These are phyloP conservation scores for Ustilaginoidea virens DNA, from an alignment of 2,329 filamentous ascomycete genomes.

Conservation along the genomic window DNA sequence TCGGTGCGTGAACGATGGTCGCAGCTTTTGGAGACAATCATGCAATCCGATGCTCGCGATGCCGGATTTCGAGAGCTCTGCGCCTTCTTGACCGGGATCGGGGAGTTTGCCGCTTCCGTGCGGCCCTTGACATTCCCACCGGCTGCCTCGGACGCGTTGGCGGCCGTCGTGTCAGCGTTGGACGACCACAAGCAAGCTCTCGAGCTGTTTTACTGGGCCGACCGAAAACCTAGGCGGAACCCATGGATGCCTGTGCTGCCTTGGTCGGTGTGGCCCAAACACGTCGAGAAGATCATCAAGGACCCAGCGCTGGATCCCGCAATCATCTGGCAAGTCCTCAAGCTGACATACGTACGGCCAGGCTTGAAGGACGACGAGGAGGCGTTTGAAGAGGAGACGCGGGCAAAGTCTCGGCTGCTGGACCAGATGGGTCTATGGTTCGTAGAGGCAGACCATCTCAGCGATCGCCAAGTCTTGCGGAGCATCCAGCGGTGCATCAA, in stretches of 20 bases:
- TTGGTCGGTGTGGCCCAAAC: conserved; percentile 18
- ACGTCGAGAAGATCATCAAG: conserved; percentile 17
- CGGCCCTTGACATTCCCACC: conserved; percentile 3
- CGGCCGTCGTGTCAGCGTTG: conserved; percentile 8
- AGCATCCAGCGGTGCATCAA: conserved; percentile 13
- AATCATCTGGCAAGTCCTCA: conserved; percentile 15
- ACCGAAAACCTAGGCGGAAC: conserved; percentile 1
- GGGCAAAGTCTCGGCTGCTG: conserved; percentile 14
- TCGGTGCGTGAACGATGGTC: conserved; percentile 9
- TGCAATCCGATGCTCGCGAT: conserved; percentile 2
- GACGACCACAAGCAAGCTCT: conserved; percentile 13
- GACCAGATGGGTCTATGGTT: conserved; percentile 16
- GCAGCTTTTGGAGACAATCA: conserved; percentile 5
- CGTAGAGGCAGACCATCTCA: conserved; percentile 12
- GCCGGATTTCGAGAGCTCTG: conserved; percentile 6
- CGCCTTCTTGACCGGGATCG: conserved; percentile 5
- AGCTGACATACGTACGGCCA: conserved; percentile 5
- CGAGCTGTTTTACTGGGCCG: conserved; percentile 9
- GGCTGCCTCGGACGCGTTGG: conserved; percentile 5
- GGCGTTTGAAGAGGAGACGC: conserved; percentile 3
- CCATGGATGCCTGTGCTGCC: conserved; percentile 9
- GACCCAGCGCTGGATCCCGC: conserved; percentile 11
- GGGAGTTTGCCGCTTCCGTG: conserved; percentile 6
- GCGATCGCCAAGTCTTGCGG: conserved; percentile 15
- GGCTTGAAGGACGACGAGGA: neutral